Conservation (phyloP, 805 yeast species). For the Grigorovia yakushimaensis region DNA sequence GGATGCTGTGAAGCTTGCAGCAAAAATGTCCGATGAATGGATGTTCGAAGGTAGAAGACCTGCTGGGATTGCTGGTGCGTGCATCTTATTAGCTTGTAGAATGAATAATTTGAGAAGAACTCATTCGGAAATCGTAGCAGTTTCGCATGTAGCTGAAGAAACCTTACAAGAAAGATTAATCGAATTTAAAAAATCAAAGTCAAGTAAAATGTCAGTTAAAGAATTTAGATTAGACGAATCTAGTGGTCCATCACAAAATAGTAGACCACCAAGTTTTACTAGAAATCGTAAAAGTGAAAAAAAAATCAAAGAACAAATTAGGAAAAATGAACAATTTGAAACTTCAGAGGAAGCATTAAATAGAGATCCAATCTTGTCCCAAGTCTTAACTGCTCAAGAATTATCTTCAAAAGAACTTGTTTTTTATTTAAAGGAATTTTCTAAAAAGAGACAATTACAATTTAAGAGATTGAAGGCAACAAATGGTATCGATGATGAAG, state of each 20-base stretch:
- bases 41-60: conserved; percentile 95
- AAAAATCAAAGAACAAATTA: conserved; percentile 29
- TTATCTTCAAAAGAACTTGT: conserved; percentile 39
- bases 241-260: conserved; percentile 8
- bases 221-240: conserved; percentile 49
- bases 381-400: conserved; percentile 36
- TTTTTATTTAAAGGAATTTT: conserved; percentile 26
- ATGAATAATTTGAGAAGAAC: conserved; percentile 93
- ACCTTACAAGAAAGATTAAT: conserved; percentile 84
- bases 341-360: conserved; percentile 33
- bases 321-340: conserved; percentile 18
- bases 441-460: conserved; percentile 22
- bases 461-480: conserved; percentile 22
- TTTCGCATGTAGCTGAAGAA: conserved; percentile 90
- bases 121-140: conserved; percentile 88
- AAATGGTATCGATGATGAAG: conserved; percentile 26
- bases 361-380: conserved; percentile 36
- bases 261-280: conserved; percentile 78
- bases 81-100: conserved; percentile 84
- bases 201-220: conserved; percentile 63
- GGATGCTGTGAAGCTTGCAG: conserved; percentile 82
- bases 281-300: conserved; percentile 48
- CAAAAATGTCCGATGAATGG: conserved; percentile 92
- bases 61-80: conserved; percentile 98
- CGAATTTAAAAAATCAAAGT: conserved; percentile 72